Percentiles rank a stretch among this genome's conserved stretches.
phyloP scores from a whole-genome alignment of 345 rosid genomes.

The Acer yangbiense region DNA sequence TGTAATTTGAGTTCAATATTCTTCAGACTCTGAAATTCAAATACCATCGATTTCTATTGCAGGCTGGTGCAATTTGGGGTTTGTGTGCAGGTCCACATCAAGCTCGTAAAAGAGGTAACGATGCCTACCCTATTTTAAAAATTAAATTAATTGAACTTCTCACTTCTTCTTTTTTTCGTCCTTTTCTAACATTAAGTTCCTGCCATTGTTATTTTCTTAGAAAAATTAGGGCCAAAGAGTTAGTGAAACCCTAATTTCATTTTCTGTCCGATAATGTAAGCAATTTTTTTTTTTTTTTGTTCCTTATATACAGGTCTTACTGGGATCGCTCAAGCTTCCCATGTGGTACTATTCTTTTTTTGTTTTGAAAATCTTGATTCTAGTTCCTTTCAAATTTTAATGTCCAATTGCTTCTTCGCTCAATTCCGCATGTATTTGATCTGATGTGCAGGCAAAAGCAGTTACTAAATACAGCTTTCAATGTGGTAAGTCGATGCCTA shows the following conservation, averaged over 20 bases:
- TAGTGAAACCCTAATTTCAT: not conserved
- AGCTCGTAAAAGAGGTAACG: slow-evolving; percentile 59
- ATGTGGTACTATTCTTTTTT: slow-evolving; percentile 52
- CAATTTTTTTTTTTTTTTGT: not conserved
- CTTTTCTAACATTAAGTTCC: too few relatives aligned
- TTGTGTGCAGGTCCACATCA: slow-evolving; percentile 59
- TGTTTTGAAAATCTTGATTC: not conserved
- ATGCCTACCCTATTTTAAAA: not conserved
- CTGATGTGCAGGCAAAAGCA: slow-evolving; percentile 59
- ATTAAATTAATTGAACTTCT: too few relatives aligned
- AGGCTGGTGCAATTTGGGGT: slow-evolving; percentile 89
- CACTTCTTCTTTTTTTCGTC: too few relatives aligned
- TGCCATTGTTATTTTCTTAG: too few relatives aligned
- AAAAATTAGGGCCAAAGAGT: not conserved
- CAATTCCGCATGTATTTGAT: not conserved
- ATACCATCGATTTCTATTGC: slow-evolving; percentile 14
- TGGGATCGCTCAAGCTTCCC: slow-evolving; percentile 62
- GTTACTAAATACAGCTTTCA: slow-evolving; percentile 58
- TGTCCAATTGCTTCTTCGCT: not conserved
- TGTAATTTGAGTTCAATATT: not conserved
- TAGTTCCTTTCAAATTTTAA: not conserved
- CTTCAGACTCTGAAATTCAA: not conserved
- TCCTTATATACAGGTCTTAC: slow-evolving; percentile 50
- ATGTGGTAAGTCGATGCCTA: slow-evolving; percentile 53
- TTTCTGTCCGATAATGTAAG: not conserved